These are phyloP conservation scores for Lactarius sanguifluus DNA, from an alignment of 768 basidiomycete genomes.

Conservation along the genomic window DNA sequence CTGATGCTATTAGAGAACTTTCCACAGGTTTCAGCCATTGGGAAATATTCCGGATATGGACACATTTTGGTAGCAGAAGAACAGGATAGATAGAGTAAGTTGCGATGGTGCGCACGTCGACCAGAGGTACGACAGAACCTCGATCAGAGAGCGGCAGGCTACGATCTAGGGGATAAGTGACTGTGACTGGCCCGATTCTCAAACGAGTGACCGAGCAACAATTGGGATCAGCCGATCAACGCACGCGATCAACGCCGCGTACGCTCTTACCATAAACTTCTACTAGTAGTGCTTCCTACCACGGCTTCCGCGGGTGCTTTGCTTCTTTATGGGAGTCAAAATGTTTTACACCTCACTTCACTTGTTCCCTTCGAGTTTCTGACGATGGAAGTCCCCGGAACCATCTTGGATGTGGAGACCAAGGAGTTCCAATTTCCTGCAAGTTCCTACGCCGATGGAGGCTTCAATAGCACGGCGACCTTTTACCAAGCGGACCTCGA, in stretches of 20 bases:
- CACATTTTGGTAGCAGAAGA: no score
- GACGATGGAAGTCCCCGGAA: not conserved
- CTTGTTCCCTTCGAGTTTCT: not conserved
- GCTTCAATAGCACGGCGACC: not conserved
- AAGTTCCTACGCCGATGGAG: not conserved
- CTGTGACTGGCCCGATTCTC: not conserved
- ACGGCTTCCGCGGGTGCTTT: not conserved
- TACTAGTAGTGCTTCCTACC: no score
- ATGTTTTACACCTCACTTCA: not conserved
- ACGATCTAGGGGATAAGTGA: not conserved
- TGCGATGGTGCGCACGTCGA: no score
- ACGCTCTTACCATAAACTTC: no score
- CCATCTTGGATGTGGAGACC: not conserved
- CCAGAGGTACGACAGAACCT: not conserved
- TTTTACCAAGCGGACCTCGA: slow-evolving; percentile 24
- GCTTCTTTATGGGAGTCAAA: not conserved
- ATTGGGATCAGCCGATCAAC: not conserved
- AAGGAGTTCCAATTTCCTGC: not conserved
- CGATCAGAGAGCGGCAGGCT: not conserved
- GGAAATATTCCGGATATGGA: no score
- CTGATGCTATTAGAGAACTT: no score
- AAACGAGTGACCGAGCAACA: not conserved
- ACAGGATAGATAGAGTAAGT: no score
- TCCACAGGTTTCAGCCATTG: no score
- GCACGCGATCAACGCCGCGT: not conserved